Evolutionary conservation across 179 eudicot species (phyloP).

Genomic region (Amaranthus tricolor): DNA sequence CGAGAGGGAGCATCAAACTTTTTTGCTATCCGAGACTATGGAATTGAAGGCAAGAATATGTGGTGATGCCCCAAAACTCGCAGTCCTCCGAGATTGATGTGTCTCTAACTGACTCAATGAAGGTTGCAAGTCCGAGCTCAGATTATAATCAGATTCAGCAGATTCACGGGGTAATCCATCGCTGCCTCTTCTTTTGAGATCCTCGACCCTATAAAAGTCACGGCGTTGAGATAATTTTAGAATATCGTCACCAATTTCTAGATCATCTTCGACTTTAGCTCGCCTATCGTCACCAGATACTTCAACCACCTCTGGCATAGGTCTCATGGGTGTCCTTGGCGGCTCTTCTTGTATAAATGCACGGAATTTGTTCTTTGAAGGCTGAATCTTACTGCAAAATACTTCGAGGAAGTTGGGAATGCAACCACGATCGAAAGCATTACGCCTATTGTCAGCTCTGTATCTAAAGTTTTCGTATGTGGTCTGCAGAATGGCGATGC

Average conservation of each 20-base stretch:
- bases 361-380: slow-evolving; percentile 63
- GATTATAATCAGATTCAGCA: slow-evolving; percentile 32
- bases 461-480: slow-evolving; percentile 81
- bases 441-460: slow-evolving; percentile 58
- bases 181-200: slow-evolving; percentile 40
- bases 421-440: slow-evolving; percentile 59
- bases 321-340: slow-evolving; percentile 37
- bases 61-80: slow-evolving; percentile 35
- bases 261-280: slow-evolving; percentile 64
- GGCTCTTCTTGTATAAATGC: slow-evolving; percentile 48
- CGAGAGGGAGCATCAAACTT: slow-evolving; percentile 10
- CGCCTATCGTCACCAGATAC: slow-evolving; percentile 39
- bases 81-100: slow-evolving; percentile 33
- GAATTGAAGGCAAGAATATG: slow-evolving; percentile 37
- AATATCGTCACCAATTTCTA: slow-evolving; percentile 60
- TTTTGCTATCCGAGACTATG: slow-evolving; percentile 25
- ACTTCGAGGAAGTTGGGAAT: slow-evolving; percentile 54
- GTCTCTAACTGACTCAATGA: slow-evolving; percentile 23
- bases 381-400: slow-evolving; percentile 51
- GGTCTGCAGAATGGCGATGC: slow-evolving; percentile 53
- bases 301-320: slow-evolving; percentile 30
- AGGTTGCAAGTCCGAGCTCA: slow-evolving; percentile 32
- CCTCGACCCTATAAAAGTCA: slow-evolving; percentile 44
- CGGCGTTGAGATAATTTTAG: slow-evolving; percentile 58
- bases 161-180: slow-evolving; percentile 40